Conservation (phyloP, 495 filamentous ascomycete genomes). For the Letharia lupina region DNA sequence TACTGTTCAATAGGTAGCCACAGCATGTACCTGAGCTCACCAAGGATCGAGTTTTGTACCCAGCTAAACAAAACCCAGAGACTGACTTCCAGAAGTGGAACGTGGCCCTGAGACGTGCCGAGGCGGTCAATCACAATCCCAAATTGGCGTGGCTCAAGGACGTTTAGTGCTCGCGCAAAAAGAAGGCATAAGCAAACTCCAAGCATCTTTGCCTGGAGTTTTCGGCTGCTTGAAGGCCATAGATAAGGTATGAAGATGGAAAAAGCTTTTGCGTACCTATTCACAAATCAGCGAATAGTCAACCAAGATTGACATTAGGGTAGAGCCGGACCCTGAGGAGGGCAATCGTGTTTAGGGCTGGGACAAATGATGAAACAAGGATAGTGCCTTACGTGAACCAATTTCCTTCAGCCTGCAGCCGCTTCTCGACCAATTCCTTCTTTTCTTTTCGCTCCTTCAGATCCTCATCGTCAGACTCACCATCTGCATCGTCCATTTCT, state of each 20-base stretch:
- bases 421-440: constrained; percentile 36
- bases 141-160: constrained; percentile 58
- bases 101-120: constrained; percentile 24
- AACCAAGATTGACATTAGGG: no score
- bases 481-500: constrained; percentile 15
- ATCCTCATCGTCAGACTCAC: constrained; percentile 33
- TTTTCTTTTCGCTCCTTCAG: constrained; percentile 35
- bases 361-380: neutral
- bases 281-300: neutral
- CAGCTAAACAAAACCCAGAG: constrained; percentile 48
- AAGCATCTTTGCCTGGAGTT: constrained; percentile 47
- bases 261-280: constrained; percentile 17
- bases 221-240: constrained; percentile 50
- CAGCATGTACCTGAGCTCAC: constrained; percentile 46
- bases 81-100: constrained; percentile 47
- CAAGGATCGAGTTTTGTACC: constrained; percentile 44
- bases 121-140: constrained; percentile 51
- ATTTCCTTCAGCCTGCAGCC: constrained; percentile 51
- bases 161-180: constrained; percentile 50
- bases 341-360: neutral
- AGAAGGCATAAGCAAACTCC: constrained; percentile 56
- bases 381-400: constrained; percentile 48
- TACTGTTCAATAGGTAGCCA: constrained; percentile 63
- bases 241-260: constrained; percentile 55
- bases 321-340: neutral